Base-by-base conservation (phyloP, 805 yeast species). In the Candida maesae region DNA sequence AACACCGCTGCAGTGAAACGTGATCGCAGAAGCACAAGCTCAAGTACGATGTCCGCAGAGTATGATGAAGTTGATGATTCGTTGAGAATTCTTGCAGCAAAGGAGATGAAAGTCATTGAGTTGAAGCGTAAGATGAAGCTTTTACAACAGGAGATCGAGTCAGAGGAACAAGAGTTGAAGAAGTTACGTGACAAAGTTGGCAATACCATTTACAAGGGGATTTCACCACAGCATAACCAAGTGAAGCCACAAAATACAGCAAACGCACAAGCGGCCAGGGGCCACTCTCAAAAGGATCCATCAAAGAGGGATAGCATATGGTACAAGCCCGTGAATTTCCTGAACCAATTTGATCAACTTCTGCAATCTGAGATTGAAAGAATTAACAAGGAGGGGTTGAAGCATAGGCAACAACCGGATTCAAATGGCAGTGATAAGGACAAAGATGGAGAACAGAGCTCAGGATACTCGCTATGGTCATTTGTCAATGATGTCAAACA, bases 71-170 rank as follows among this genome's bases (percentile, higher is more conserved):
- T 81, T 6, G 78, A 76, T 42, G 76, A 72, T 5, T 74, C 79
- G 36, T 60, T 83, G 36, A 69, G 86, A 46, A 63, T 71, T 8
- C 61, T 84, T 33, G 91, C 91, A 0, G 64, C 76, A 30, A 83
- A 81, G 53, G 93, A 84, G 55, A 75, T 80, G 75, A 74, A 73
- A 19, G 65, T 83, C 21, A 71, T 83, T 36, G 89, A 83, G 49
- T 60, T 81, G 32, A 81, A 78, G 47, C 71, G 70, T 32, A 70
- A 65, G 17, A 44, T 82, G 52, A 70, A 76, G 37, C 57, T 65
- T 24, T 58, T 63, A 5, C 66, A 81, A 36, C 74, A 70, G 37
- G 65, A 64, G 33, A 63, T 81, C 25, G 73, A 80, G 35, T 63
- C 51, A 13, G 64, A 60, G 24, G 58, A 60, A 16, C 42, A 43